Conservation (phyloP, 2,329 filamentous ascomycete genomes). For the Talaromyces sp. region DNA sequence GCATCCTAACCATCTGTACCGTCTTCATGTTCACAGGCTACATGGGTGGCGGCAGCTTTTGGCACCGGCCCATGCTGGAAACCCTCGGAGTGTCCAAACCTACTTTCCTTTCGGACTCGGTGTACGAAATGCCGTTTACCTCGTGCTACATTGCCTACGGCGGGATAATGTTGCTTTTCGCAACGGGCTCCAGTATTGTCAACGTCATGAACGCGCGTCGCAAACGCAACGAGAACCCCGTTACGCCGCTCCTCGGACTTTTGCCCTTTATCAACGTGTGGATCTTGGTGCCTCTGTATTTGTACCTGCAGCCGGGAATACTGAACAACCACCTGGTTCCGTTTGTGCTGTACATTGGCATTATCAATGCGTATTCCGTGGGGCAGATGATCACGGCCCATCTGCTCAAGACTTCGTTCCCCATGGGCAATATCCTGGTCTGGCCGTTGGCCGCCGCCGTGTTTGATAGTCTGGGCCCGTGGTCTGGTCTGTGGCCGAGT, state of each 20-base stretch:
- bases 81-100: conserved; percentile 64
- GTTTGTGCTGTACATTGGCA: conserved; percentile 80
- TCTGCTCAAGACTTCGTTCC: conserved; percentile 80
- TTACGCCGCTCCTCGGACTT: conserved; percentile 68
- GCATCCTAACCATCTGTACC: conserved; percentile 74
- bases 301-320: conserved; percentile 80
- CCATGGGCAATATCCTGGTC: conserved; percentile 81
- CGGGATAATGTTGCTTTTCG: conserved; percentile 72
- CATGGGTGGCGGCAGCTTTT: conserved; percentile 85
- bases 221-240: conserved; percentile 65
- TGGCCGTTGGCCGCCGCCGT: conserved; percentile 75
- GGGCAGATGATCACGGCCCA: conserved; percentile 95
- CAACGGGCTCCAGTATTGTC: conserved; percentile 66
- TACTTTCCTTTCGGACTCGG: conserved; percentile 59
- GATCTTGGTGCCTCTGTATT: conserved; percentile 70
- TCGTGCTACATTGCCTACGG: conserved; percentile 93
- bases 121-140: conserved; percentile 81
- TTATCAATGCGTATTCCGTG: conserved; percentile 92
- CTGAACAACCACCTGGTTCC: conserved; percentile 79
- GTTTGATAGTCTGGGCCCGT: conserved; percentile 72
- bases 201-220: conserved; percentile 83
- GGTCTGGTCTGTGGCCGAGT: conserved; percentile 65
- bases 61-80: conserved; percentile 76
- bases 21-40: conserved; percentile 81
- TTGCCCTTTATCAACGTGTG: conserved; percentile 76